Evolutionary conservation across 768 basidiomycete species (phyloP), one percentile per base, ranked within the genome.

Genomic region (Trametes sanguinea): DNA sequence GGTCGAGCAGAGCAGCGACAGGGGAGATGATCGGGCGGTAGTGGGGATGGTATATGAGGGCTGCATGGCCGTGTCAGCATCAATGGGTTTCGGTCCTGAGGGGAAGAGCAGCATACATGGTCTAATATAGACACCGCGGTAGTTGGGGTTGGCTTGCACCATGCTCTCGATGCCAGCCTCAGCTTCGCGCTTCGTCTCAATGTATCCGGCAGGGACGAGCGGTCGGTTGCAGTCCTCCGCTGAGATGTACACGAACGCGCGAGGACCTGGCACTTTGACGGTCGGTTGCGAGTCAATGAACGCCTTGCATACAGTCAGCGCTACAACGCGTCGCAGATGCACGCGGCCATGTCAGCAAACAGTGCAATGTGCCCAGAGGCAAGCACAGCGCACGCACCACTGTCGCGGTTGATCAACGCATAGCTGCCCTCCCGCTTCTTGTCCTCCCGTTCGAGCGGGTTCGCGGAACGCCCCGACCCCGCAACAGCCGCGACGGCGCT

Each of bases 1-100:
- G 75, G 71, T 94, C 92, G 44, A 97, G 81, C 57, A 94, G 71
- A 6, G 89, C 88, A 1, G 96, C 95, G 54, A 91, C 81, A 53
- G 93, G 89, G 44, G 93, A 89, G 9, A 90, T 89, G 51, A 95
- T 70, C n/a, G 97, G 97, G 45, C 95, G 87, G 66, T 88, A 80
- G 74, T 97, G 94, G 8, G 96, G 90, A 72, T 98, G 96, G 76
- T 98, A 98, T 67, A 99, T 94, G 55, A 99, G 80, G 65, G 95
- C 97, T 94, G 37, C 27, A 50, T 9, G 47, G 33, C n/a, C 58
- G 39, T 35, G 45, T 42, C 30, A 53, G 35, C 51, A 37, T 16
- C 16, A 9, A 11, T 2, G 10, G 35, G 6, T 11, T 9, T 17
- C 42, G 33, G 16, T 16, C 16, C 43, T 16, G 27, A 56, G 54